These are phyloP conservation scores for Albizia julibrissin DNA, from an alignment of 306 rosid genomes.

Conservation along the genomic window DNA sequence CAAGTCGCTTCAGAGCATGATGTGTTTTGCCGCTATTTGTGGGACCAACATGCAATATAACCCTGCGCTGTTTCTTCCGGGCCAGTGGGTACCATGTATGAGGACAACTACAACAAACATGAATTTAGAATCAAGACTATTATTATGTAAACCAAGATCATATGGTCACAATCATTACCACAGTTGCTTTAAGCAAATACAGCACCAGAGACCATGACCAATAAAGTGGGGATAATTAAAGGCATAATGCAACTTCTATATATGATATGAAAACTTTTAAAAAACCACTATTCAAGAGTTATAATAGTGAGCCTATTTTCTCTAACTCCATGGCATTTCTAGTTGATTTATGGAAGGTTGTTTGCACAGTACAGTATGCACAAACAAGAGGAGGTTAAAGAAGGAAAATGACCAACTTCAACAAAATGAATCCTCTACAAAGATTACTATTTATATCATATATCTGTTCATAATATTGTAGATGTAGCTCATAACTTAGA, in stretches of 20 bases:
- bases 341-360: neutral
- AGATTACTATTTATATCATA: too few species aligned
- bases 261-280: too few species aligned
- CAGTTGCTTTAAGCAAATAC: constrained; percentile 8
- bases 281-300: neutral
- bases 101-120: constrained; percentile 61
- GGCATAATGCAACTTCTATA: neutral
- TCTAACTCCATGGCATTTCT: neutral
- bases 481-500: too few species aligned
- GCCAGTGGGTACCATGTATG: constrained; percentile 97
- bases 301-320: neutral
- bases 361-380: neutral
- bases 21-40: constrained; percentile 95
- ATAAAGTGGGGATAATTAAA: neutral
- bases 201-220: neutral
- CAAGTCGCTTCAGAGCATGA: constrained; percentile 80
- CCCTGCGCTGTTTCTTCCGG: constrained; percentile 70
- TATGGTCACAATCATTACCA: constrained; percentile 17
- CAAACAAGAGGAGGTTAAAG: neutral
- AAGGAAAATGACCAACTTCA: neutral
- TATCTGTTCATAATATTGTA: too few species aligned
- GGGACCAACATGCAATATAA: constrained; percentile 94
- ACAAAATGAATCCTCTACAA: neutral
- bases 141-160: constrained; percentile 11
- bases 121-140: constrained; percentile 20